Conservation (phyloP, 2,329 filamentous ascomycete genomes). For the Podosphaera fusca region DNA sequence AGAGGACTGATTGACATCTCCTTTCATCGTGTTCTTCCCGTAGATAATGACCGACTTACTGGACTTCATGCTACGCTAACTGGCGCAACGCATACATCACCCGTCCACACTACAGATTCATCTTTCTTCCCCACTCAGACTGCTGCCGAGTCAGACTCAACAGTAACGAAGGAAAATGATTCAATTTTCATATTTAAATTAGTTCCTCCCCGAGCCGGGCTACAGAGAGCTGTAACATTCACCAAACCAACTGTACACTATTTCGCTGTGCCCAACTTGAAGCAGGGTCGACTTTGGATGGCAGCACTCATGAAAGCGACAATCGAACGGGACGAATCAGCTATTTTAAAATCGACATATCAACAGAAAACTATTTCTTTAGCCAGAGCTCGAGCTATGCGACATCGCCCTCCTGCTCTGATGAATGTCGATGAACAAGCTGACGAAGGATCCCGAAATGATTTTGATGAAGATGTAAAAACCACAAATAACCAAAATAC, state of each 20-base stretch:
- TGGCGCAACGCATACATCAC: constrained; percentile 47
- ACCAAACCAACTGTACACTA: constrained; percentile 95
- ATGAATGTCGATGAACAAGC: constrained; percentile 41
- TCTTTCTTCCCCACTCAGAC: constrained; percentile 23
- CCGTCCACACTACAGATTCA: constrained; percentile 21
- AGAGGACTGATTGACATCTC: constrained; percentile 95
- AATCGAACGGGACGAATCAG: constrained; percentile 70
- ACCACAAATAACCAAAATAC: constrained; percentile 16
- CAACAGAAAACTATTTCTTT: constrained; percentile 93
- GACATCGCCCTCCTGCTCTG: constrained; percentile 69
- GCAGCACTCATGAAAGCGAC: constrained; percentile 96
- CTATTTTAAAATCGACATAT: constrained; percentile 72
- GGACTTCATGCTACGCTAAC: constrained; percentile 82
- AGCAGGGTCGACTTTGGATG: constrained; percentile 89
- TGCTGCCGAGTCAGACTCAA: constrained; percentile 17
- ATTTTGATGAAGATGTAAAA: constrained; percentile 13
- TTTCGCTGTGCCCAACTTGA: constrained; percentile 80
- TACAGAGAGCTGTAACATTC: constrained; percentile 83
- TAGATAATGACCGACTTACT: constrained; percentile 75
- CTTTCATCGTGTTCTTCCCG: constrained; percentile 85
- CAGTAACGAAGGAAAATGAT: constrained; percentile 24
- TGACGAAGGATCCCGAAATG: constrained; percentile 14
- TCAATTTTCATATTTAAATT: constrained; percentile 96
- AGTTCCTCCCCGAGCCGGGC: constrained; percentile 65
- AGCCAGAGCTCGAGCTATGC: constrained; percentile 66